phyloP scores from a whole-genome alignment of 768 basidiomycete genomes.

The Leccinum incarnatum region DNA sequence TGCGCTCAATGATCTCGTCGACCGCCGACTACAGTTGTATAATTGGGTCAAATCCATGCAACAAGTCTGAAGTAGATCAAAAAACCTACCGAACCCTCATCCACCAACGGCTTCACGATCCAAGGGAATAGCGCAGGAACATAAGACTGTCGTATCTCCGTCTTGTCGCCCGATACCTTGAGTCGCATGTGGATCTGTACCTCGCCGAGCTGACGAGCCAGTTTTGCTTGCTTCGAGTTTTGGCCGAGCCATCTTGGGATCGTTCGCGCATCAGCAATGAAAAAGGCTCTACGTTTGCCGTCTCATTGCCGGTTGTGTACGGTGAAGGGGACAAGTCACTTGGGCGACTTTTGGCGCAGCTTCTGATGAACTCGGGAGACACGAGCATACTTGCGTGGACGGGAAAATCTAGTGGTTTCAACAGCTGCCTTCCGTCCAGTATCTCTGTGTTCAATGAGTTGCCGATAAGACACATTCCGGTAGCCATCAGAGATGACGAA shows the following conservation, averaged over 20 bases:
- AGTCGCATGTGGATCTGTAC: constrained; percentile 95
- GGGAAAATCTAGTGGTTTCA: no score
- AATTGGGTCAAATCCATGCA: neutral
- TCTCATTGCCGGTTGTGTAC: no score
- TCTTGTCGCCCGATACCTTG: constrained; percentile 85
- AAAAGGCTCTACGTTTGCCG: no score
- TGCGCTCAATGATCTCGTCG: constrained; percentile 75
- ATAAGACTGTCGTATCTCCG: constrained; percentile 89
- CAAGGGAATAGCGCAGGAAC: constrained; percentile 83
- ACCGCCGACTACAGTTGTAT: constrained; percentile 44
- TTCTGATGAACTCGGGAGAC: no score
- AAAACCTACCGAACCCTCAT: constrained; percentile 66
- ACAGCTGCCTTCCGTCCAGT: neutral
- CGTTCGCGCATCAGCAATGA: neutral
- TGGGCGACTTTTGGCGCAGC: no score
- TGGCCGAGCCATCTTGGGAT: constrained; percentile 88
- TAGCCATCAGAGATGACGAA: neutral
- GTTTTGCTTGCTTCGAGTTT: constrained; percentile 89
- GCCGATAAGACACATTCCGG: neutral
- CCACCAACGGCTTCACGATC: constrained; percentile 75
- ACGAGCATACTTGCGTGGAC: no score
- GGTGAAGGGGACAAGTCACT: no score
- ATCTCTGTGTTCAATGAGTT: neutral
- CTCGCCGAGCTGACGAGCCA: constrained; percentile 77
- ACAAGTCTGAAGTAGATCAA: neutral